Conservation (phyloP, 441 rosid species). For the Eruca vesicaria region DNA sequence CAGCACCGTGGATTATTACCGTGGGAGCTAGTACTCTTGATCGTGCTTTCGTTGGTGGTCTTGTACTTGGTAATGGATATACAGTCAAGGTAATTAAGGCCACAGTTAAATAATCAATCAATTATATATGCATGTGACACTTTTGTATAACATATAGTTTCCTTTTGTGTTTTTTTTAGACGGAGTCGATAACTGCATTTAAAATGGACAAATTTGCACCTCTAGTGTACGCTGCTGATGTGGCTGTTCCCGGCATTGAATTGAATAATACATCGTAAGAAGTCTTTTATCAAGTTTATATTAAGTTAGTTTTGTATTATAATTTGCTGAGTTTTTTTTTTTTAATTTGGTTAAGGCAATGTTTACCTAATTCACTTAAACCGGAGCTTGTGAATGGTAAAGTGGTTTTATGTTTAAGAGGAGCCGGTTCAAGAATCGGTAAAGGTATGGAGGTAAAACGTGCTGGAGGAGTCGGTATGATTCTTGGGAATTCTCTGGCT, state of each 20-base stretch:
- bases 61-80: constrained; percentile 63
- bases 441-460: constrained; percentile 73
- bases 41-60: constrained; percentile 47
- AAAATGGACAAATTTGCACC: constrained; percentile 46
- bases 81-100: constrained; percentile 39
- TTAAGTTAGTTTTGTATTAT: background rate
- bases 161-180: constrained; percentile 40
- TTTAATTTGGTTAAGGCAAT: constrained; percentile 48
- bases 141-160: constrained; percentile 1
- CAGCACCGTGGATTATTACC: constrained; percentile 79
- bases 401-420: constrained; percentile 65
- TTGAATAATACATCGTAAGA: constrained; percentile 44
- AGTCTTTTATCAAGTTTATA: background rate
- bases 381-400: constrained; percentile 63
- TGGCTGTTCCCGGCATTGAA: constrained; percentile 36
- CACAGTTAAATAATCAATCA: background rate
- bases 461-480: constrained; percentile 72
- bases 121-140: background rate
- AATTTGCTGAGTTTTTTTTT: background rate
- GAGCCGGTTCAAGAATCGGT: constrained; percentile 44
- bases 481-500: constrained; percentile 47
- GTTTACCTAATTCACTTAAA: constrained; percentile 55
- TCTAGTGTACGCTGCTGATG: constrained; percentile 63
- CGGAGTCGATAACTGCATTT: constrained; percentile 60
- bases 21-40: constrained; percentile 83